Evolutionary conservation across 2,329 filamentous ascomycete species (phyloP).

Genomic region (Stachybotrys chartarum): DNA sequence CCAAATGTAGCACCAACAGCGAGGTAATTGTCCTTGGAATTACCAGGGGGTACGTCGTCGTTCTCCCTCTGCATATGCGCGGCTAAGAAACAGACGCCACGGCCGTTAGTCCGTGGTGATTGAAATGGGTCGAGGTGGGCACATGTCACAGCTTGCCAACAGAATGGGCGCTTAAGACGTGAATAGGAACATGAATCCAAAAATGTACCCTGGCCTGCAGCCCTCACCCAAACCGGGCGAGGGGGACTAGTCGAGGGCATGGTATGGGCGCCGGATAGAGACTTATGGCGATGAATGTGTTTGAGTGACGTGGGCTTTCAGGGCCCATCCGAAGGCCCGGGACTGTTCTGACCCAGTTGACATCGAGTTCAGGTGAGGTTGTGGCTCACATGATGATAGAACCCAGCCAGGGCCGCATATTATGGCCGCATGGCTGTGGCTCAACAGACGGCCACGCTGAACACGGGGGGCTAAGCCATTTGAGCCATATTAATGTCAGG

Average conservation of each 20-base stretch:
- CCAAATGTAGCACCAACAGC: neutral
- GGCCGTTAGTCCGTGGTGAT: neutral
- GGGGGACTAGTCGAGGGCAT: neutral
- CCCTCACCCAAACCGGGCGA: neutral
- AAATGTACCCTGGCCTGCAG: neutral
- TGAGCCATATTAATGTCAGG: neutral
- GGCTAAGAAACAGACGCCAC: neutral
- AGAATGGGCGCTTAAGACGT: neutral
- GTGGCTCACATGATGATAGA: too few species aligned
- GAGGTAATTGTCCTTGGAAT: neutral
- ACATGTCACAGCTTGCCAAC: neutral
- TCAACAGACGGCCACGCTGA: neutral
- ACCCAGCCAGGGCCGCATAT: neutral
- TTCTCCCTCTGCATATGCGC: neutral
- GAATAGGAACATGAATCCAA: neutral
- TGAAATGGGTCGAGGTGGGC: neutral
- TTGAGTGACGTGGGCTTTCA: too few species aligned
- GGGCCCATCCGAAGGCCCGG: too few species aligned
- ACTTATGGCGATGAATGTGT: too few species aligned
- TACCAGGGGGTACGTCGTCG: neutral
- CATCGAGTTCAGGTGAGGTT: too few species aligned
- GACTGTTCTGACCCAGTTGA: too few species aligned
- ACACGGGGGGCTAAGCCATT: neutral
- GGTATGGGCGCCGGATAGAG: neutral
- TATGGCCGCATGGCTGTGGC: neutral